Evolutionary conservation across 1,139 yeast species (phyloP).

Genomic region (Suhomyces ambrosiae): DNA sequence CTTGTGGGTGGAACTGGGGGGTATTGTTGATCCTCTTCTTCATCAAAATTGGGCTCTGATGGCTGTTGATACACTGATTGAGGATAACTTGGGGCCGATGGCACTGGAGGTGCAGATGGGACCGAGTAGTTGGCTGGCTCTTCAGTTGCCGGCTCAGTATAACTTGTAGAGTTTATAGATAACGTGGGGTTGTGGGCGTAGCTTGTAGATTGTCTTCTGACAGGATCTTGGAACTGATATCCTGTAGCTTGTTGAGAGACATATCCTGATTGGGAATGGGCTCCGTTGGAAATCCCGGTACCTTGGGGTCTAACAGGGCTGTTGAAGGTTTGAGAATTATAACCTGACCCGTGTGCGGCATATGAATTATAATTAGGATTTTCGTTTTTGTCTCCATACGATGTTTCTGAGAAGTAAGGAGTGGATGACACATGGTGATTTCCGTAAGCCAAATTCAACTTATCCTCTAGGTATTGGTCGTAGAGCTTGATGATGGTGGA

Average conservation of each 20-base stretch:
- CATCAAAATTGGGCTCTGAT: slow-evolving; percentile 16
- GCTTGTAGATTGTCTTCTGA: slow-evolving; percentile 4
- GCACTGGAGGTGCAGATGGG: not conserved
- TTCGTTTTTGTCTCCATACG: slow-evolving; percentile 1
- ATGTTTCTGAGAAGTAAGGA: slow-evolving; percentile 4
- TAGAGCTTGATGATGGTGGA: slow-evolving; percentile 78
- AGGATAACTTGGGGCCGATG: not conserved
- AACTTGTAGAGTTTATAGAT: slow-evolving; percentile 6
- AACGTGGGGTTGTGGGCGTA: slow-evolving; percentile 4
- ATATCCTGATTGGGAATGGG: slow-evolving; percentile 3
- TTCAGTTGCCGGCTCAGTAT: slow-evolving; percentile 2
- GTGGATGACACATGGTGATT: slow-evolving; percentile 25
- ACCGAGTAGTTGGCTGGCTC: not conserved
- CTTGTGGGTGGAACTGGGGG: not conserved
- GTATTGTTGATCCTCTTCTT: slow-evolving; percentile 5
- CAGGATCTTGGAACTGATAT: slow-evolving; percentile 3
- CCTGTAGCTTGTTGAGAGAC: slow-evolving; percentile 13
- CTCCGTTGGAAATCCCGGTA: slow-evolving; percentile 3
- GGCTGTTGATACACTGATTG: slow-evolving; percentile 13
- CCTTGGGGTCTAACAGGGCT: not conserved
- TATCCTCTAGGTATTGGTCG: slow-evolving; percentile 74
- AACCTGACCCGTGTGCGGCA: not conserved
- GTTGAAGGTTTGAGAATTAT: not conserved
- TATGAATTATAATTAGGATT: slow-evolving; percentile 3
- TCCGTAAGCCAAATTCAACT: slow-evolving; percentile 54